These are phyloP conservation scores for Graphiopsis chlorocephala DNA, from an alignment of 2,329 filamentous ascomycete species.

Conservation along the genomic window DNA sequence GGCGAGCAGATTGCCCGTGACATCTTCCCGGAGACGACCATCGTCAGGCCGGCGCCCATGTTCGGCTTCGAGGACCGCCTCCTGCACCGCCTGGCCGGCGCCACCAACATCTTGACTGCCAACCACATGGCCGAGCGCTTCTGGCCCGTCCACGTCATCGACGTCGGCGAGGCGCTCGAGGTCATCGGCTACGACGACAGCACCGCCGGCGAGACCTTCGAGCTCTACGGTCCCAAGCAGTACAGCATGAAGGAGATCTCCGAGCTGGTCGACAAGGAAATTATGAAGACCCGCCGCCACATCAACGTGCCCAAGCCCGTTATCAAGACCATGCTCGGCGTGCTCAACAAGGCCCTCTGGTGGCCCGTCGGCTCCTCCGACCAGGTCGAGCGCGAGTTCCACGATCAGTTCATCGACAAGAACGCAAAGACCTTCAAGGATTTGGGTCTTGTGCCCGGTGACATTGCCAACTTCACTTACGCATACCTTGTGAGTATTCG, in stretches of 20 bases:
- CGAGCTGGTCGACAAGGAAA: conserved; percentile 85
- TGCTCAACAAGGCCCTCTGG: conserved; percentile 82
- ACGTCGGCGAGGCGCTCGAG: conserved; percentile 86
- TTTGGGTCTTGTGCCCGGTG: conserved; percentile 82
- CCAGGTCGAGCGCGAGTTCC: conserved; percentile 85
- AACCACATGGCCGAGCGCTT: conserved; percentile 93
- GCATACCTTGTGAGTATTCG: conserved; percentile 76
- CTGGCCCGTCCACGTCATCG: conserved; percentile 88
- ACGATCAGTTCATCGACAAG: conserved; percentile 88
- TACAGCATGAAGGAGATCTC: conserved; percentile 88
- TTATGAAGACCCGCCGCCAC: conserved; percentile 83
- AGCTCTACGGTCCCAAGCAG: conserved; percentile 89
- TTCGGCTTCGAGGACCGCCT: conserved; percentile 95
- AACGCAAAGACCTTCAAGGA: conserved; percentile 94
- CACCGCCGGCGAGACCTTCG: conserved; percentile 86
- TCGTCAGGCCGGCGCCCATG: conserved; percentile 88
- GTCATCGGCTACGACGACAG: conserved; percentile 86
- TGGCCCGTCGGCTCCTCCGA: conserved; percentile 82
- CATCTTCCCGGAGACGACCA: conserved; percentile 95
- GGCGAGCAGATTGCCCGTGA: conserved; percentile 80
- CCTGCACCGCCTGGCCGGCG: conserved; percentile 77
- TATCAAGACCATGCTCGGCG: conserved; percentile 69
- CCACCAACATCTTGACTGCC: conserved; percentile 78
- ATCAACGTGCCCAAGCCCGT: conserved; percentile 84
- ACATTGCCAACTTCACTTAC: conserved; percentile 83